Base-by-base conservation (phyloP, 2,329 filamentous ascomycete genomes). In the Alternaria arborescens region DNA sequence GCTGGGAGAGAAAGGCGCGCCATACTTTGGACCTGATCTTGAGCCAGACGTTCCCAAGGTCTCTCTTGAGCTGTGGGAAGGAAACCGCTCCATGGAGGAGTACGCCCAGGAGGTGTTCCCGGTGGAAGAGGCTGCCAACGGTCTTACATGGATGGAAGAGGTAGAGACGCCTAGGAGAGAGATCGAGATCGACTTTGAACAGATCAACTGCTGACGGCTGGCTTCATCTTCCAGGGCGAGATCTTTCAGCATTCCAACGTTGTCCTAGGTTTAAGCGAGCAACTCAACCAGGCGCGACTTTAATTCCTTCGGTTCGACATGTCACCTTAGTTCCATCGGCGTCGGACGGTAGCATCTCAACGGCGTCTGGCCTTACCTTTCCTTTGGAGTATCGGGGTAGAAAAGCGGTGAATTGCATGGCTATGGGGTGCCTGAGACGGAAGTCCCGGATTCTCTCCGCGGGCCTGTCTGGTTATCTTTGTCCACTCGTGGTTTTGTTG, bases 21-120 rank as follows among this genome's bases (percentile, higher is more conserved):
- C 87, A 1, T 90, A 89, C 76, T 89, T 89, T 62, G 83, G 83
- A 61, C 87, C 87, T 0, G 85, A 86, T 32, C 83, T 88, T 30
- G 86, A 89, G 61, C 79, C 81, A 38, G 74, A 75, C 66, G 91
- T 91, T 66, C 93, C 93, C 0, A 85, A 86, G 8, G 88, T 93
- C 68, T 92, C 94, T 1, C 83, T 94, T 63, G 86, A 90, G 69
- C 82, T 99, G 24, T 98, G 95, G 95, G 92, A 97, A 75, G 95
- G 93, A 4, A 93, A 93, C 68, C 86, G 95, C 55, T 91, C 92
- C 30, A 86, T 98, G 69, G 93, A 97, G 76, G 95, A 98, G 79
- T 99, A 98, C 77, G 94, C 94, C 1, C 86, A 91, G 50, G 95
- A 98, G 77, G 93, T 96, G 28, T 98, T 98, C 72, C 92, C 93